These are phyloP conservation scores for Waltergamsia citrina DNA, from an alignment of 2,329 filamentous ascomycete species.

Conservation along the genomic window DNA sequence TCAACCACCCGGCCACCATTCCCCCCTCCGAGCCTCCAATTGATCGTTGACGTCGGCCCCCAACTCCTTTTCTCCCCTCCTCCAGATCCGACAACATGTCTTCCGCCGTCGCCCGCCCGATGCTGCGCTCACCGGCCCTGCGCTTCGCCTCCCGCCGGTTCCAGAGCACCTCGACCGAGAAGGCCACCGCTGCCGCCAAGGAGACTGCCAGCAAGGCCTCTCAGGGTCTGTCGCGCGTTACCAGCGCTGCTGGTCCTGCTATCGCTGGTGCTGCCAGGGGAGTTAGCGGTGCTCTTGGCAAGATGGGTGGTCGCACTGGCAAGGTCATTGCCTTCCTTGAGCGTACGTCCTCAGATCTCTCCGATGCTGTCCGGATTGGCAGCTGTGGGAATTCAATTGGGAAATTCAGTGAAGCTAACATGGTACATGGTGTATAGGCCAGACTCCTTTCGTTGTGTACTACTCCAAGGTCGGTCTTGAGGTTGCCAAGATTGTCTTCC, in stretches of 20 bases:
- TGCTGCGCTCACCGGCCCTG: slow-evolving; percentile 36
- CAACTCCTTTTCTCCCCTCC: slow-evolving; percentile 13
- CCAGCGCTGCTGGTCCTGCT: slow-evolving; percentile 70
- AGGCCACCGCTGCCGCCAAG: slow-evolving; percentile 33
- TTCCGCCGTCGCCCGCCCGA: slow-evolving; percentile 28
- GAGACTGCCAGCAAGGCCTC: slow-evolving; percentile 56
- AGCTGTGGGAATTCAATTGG: background rate
- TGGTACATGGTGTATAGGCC: slow-evolving; percentile 11
- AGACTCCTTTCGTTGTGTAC: slow-evolving; percentile 81
- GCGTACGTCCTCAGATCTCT: slow-evolving; percentile 58
- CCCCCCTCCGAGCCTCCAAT: slow-evolving; percentile 18
- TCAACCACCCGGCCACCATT: slow-evolving; percentile 7
- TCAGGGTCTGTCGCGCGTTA: slow-evolving; percentile 74
- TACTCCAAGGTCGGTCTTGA: slow-evolving; percentile 86
- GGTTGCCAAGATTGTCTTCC: slow-evolving; percentile 79
- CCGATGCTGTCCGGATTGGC: slow-evolving; percentile 3
- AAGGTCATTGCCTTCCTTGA: slow-evolving; percentile 71
- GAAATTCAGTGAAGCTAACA: background rate
- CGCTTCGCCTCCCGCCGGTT: slow-evolving; percentile 44
- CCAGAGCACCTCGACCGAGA: slow-evolving; percentile 46
- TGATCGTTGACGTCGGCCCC: slow-evolving; percentile 18
- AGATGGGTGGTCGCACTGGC: slow-evolving; percentile 77
- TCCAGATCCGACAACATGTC: slow-evolving; percentile 12
- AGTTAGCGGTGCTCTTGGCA: slow-evolving; percentile 56
- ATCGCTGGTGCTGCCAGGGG: slow-evolving; percentile 64